These are phyloP conservation scores for Oryza australiensis DNA, from an alignment of 176 grass and related monocot genomes.

Conservation along the genomic window DNA sequence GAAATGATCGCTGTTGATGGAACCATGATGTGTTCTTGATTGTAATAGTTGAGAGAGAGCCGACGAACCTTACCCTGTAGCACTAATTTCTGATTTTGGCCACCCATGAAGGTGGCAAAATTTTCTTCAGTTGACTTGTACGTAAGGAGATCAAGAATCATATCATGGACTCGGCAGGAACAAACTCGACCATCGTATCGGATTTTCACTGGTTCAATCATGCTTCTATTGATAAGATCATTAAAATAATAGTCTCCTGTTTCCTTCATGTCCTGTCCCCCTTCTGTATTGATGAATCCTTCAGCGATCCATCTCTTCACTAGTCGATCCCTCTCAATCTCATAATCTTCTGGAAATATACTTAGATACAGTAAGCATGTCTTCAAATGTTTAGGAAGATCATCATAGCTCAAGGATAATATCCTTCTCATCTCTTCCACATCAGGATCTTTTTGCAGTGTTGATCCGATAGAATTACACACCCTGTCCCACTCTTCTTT, in stretches of 20 bases:
- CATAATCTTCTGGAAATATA: constrained; percentile 48
- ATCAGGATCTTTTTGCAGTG: constrained; percentile 19
- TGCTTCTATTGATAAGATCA: constrained; percentile 47
- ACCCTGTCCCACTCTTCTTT: constrained; percentile 29
- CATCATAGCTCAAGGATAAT: constrained; percentile 44
- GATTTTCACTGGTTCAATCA: constrained; percentile 38
- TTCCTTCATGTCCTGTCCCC: constrained; percentile 35
- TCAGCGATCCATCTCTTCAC: constrained; percentile 45
- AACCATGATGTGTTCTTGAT: constrained; percentile 4
- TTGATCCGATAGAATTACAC: constrained; percentile 28
- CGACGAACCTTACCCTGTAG: constrained; percentile 31
- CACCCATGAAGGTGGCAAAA: constrained; percentile 29
- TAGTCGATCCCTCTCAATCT: constrained; percentile 34
- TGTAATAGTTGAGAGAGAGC: constrained; percentile 31
- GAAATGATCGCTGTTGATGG: constrained; percentile 12
- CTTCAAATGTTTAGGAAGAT: constrained; percentile 46
- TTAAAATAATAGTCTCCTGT: constrained; percentile 26
- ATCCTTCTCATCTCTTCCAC: constrained; percentile 37
- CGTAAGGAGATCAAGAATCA: constrained; percentile 52
- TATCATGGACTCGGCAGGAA: constrained; percentile 44
- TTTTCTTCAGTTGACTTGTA: constrained; percentile 46
- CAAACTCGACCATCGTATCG: constrained; percentile 21
- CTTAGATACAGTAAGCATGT: constrained; percentile 46
- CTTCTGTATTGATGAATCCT: constrained; percentile 40
- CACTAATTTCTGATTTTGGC: not conserved